phyloP scores from a whole-genome alignment of 106 monocot species.

The Vanilla planifolia region DNA sequence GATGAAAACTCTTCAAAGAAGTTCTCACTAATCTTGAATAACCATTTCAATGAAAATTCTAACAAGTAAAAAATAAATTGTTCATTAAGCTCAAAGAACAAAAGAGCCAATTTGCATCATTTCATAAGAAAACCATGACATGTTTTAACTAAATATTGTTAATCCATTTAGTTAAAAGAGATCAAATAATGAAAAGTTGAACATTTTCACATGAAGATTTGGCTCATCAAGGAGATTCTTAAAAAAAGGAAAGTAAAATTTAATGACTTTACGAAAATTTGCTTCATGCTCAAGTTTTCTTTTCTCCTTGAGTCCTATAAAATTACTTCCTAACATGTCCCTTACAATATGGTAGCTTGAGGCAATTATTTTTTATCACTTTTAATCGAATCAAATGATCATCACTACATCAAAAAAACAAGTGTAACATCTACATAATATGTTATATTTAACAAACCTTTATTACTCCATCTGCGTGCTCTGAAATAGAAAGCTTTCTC shows the following conservation, averaged over 20 bases:
- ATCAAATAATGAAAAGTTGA: background rate
- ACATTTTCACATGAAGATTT: slow-evolving; percentile 54
- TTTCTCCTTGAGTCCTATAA: slow-evolving; percentile 44
- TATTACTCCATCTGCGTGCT: slow-evolving; percentile 84
- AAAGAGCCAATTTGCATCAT: slow-evolving; percentile 58
- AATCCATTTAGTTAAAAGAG: background rate
- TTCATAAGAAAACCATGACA: background rate
- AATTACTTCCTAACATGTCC: slow-evolving; percentile 41
- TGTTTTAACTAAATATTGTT: background rate
- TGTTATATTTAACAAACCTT: slow-evolving; percentile 44
- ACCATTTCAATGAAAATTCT: slow-evolving; percentile 49
- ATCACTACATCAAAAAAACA: background rate
- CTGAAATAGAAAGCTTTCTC: slow-evolving; percentile 58
- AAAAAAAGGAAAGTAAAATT: slow-evolving; percentile 60
- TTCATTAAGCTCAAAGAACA: slow-evolving; percentile 84
- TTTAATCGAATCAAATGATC: slow-evolving; percentile 25
- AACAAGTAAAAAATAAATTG: slow-evolving; percentile 62
- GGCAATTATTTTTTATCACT: slow-evolving; percentile 86
- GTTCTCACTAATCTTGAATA: slow-evolving; percentile 56
- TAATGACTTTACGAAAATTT: slow-evolving; percentile 48
- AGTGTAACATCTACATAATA: background rate
- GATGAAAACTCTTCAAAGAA: slow-evolving; percentile 25
- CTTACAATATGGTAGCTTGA: slow-evolving; percentile 60
- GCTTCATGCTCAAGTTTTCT: slow-evolving; percentile 21
- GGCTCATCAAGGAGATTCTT: slow-evolving; percentile 79